phyloP scores from a whole-genome alignment of 805 yeast species.

The Metschnikowia drakensbergensis region DNA sequence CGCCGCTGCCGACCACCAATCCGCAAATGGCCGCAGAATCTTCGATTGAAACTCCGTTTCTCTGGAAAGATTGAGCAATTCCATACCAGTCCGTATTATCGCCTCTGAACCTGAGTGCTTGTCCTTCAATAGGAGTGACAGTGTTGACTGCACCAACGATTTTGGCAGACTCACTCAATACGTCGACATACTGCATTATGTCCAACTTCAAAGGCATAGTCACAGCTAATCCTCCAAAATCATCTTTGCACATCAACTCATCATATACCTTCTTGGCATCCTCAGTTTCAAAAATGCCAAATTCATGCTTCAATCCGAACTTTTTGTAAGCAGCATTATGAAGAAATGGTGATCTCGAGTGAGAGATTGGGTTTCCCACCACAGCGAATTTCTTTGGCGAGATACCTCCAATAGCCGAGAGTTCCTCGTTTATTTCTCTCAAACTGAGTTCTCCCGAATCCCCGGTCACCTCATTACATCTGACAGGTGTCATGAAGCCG shows the following conservation, averaged over 20 bases:
- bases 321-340: constrained; percentile 75
- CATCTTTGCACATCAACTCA: constrained; percentile 43
- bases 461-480: constrained; percentile 70
- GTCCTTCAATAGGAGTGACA: constrained; percentile 46
- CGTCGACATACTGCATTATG: constrained; percentile 61
- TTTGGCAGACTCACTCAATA: constrained; percentile 70
- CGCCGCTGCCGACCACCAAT: constrained; percentile 93
- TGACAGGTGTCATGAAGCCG: constrained; percentile 75
- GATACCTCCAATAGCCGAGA: constrained; percentile 60
- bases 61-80: constrained; percentile 61
- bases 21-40: constrained; percentile 46
- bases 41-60: constrained; percentile 55
- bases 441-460: constrained; percentile 70
- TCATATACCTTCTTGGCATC: constrained; percentile 55
- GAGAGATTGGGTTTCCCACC: constrained; percentile 77
- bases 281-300: constrained; percentile 63
- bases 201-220: constrained; percentile 91
- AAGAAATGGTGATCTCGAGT: constrained; percentile 84
- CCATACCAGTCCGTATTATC: constrained; percentile 98
- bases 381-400: constrained; percentile 58
- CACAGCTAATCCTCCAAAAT: constrained; percentile 91
- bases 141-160: constrained; percentile 95
- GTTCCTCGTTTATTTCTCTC: constrained; percentile 56
- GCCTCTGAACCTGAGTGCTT: constrained; percentile 53
- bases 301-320: constrained; percentile 75